Evolutionary conservation across 1,139 yeast species (phyloP).

Genomic region (Pichia kudriavzevii): DNA sequence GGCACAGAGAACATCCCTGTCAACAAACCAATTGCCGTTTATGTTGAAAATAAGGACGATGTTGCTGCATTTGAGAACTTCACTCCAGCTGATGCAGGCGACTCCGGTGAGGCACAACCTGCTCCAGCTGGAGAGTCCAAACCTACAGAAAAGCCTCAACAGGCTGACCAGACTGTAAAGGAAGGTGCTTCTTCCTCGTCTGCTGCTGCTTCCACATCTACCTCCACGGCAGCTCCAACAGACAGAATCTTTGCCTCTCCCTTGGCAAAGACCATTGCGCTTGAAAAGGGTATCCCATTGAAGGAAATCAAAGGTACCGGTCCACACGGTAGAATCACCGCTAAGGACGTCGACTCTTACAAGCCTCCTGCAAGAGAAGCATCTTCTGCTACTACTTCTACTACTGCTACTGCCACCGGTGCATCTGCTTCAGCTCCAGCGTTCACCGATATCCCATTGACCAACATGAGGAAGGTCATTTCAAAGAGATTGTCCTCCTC

Average conservation of each 20-base stretch:
- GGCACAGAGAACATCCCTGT: constrained; percentile 90
- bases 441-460: constrained; percentile 77
- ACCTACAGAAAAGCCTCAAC: constrained; percentile 15
- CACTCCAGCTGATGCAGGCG: constrained; percentile 78
- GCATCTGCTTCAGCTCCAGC: constrained; percentile 48
- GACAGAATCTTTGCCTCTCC: constrained; percentile 92
- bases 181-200: constrained; percentile 30
- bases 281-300: constrained; percentile 84
- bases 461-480: constrained; percentile 90
- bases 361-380: constrained; percentile 26
- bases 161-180: not conserved
- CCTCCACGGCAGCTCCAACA: constrained; percentile 30
- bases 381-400: constrained; percentile 30
- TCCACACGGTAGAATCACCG: constrained; percentile 89
- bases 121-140: constrained; percentile 32
- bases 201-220: constrained; percentile 17
- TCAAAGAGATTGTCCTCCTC: constrained; percentile 84
- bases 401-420: constrained; percentile 38
- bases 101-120: constrained; percentile 36
- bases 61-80: constrained; percentile 84
- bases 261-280: constrained; percentile 85
- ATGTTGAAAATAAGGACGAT: constrained; percentile 79
- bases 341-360: constrained; percentile 78
- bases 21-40: constrained; percentile 93
- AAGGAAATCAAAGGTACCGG: constrained; percentile 87